A percentile compares a stretch with the other conserved stretches of the same genome.
Conservation (phyloP, 2,329 filamentous ascomycete species). For the Fulvia fulva region DNA sequence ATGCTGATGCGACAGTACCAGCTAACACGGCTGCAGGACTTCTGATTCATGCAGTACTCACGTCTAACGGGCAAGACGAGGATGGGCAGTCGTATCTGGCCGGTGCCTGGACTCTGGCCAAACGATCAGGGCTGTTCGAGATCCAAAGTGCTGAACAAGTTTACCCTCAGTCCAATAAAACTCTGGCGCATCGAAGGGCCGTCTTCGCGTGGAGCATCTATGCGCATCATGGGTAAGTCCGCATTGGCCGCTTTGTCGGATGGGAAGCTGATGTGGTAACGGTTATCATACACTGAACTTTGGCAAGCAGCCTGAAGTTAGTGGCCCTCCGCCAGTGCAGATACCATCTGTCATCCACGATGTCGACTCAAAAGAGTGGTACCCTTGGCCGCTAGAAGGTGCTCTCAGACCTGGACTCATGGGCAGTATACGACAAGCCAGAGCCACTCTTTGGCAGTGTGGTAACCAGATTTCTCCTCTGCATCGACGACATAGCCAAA, state of each 20-base stretch:
- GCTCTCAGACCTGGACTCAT: constrained; percentile 3
- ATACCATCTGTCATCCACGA: neutral
- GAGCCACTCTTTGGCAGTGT: constrained; percentile 6
- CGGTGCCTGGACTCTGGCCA: constrained; percentile 7
- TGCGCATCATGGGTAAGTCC: constrained; percentile 8
- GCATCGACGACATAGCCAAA: neutral
- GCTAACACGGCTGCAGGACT: constrained; percentile 12
- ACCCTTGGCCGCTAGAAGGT: constrained; percentile 2
- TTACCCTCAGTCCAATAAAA: constrained; percentile 1
- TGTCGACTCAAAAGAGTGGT: constrained; percentile 6
- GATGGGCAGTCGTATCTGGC: constrained; percentile 4
- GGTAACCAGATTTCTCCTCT: constrained; percentile 2
- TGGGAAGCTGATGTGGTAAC: neutral
- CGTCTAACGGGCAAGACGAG: constrained; percentile 8
- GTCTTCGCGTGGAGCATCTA: constrained; percentile 10
- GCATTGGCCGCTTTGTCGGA: too few relatives aligned
- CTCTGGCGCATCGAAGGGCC: constrained; percentile 3
- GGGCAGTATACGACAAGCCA: constrained; percentile 6
- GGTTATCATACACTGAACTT: constrained; percentile 7
- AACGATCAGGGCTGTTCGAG: constrained; percentile 1
- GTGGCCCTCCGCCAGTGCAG: neutral
- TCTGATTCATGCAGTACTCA: constrained; percentile 3
- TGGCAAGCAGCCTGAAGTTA: neutral
- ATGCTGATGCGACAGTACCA: constrained; percentile 4
- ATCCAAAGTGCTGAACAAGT: neutral